Conservation (phyloP, 257 asterid genomes). For the Nicotiana sylvestris region DNA sequence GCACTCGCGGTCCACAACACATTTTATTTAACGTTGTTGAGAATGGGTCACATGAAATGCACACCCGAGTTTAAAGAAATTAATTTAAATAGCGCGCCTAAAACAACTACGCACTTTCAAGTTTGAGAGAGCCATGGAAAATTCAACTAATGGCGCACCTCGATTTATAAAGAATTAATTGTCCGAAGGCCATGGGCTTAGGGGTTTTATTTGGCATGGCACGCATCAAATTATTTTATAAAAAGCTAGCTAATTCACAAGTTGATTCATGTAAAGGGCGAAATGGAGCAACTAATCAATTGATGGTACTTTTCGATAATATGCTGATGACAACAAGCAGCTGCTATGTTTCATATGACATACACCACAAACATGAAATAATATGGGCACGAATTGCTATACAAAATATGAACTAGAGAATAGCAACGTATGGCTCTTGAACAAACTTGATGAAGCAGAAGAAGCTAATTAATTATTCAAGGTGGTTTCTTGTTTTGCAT, state of each 20-base stretch:
- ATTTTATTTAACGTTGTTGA: too few relatives aligned
- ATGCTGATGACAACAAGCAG: background rate
- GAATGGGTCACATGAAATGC: too few relatives aligned
- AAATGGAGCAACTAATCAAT: background rate
- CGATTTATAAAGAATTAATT: too few relatives aligned
- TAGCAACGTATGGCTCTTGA: background rate
- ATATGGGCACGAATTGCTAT: background rate
- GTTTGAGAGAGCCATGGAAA: too few relatives aligned
- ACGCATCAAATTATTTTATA: too few relatives aligned
- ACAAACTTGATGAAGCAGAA: background rate
- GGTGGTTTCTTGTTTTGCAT: background rate
- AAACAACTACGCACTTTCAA: too few relatives aligned
- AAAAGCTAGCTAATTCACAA: background rate
- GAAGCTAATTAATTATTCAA: background rate
- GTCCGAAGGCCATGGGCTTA: too few relatives aligned
- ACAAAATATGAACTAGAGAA: background rate
- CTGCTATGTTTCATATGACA: background rate
- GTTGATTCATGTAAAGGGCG: background rate
- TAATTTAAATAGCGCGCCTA: too few relatives aligned
- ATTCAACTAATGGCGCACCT: too few relatives aligned
- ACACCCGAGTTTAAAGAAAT: too few relatives aligned
- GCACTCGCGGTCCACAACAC: too few relatives aligned
- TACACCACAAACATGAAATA: background rate
- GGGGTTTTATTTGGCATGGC: too few relatives aligned
- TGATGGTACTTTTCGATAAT: background rate